Percentiles rank a stretch among this genome's conserved stretches.
Conservation (phyloP, 2,329 filamentous ascomycete species). For the Pseudocercospora vitis region DNA sequence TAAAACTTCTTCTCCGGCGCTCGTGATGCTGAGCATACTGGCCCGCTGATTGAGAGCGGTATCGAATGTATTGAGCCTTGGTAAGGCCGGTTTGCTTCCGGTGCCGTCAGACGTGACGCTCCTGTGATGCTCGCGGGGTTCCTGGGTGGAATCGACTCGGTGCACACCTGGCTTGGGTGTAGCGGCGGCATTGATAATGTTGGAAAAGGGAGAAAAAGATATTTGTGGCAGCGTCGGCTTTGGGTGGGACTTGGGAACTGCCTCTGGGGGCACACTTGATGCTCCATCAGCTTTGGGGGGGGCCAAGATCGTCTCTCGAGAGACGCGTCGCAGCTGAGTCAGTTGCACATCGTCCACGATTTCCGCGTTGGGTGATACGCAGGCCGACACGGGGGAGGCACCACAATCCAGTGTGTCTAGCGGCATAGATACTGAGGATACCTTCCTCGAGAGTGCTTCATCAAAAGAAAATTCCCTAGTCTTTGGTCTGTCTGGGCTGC, state of each 20-base stretch:
- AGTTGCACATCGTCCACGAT: conserved; percentile 2
- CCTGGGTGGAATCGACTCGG: conserved; percentile 10
- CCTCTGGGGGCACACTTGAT: neutral
- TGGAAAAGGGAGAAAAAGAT: conserved; percentile 15
- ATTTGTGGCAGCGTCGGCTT: neutral
- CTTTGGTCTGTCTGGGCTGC: conserved; percentile 23
- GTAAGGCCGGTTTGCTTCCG: conserved; percentile 3
- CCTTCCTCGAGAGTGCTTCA: conserved; percentile 17
- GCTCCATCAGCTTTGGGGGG: neutral
- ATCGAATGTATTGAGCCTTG: conserved; percentile 21
- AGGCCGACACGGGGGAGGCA: conserved; percentile 20
- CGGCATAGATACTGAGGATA: conserved; percentile 20
- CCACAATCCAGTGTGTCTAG: conserved; percentile 13
- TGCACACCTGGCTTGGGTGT: conserved; percentile 9
- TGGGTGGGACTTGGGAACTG: neutral
- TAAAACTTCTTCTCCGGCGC: conserved; percentile 49
- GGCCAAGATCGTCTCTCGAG: neutral
- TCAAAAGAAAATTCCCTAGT: conserved; percentile 14
- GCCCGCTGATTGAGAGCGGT: conserved; percentile 14
- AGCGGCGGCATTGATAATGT: conserved; percentile 15
- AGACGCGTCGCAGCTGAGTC: neutral
- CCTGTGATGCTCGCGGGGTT: neutral
- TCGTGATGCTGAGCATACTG: conserved; percentile 35
- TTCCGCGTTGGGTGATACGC: conserved; percentile 6
- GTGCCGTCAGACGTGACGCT: conserved; percentile 7